Percentiles rank a stretch among this genome's conserved stretches.
Evolutionary conservation across 192 early-diverging fungal genomes (phyloP).

Genomic region (Coemansia sp.): DNA sequence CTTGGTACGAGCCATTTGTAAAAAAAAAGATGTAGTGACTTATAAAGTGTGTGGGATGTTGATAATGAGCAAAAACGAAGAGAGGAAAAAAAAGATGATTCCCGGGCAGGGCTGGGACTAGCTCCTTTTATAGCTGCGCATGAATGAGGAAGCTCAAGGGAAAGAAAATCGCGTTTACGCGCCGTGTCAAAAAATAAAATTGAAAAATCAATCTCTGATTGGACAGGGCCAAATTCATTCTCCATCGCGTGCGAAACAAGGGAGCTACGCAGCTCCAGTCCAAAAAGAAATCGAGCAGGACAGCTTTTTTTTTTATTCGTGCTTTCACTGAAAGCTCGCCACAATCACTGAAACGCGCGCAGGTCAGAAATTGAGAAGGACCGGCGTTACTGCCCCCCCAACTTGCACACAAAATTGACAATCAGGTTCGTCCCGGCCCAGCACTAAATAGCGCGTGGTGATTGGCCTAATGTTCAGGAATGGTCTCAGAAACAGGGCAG

Average conservation of each 20-base stretch:
- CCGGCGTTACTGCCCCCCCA: conserved; percentile 2
- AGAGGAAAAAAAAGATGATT: neutral
- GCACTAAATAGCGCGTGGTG: conserved; percentile 6
- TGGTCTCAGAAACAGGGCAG: neutral
- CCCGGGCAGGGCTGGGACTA: neutral
- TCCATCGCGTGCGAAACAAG: neutral
- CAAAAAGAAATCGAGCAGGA: conserved; percentile 23
- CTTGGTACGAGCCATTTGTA: conserved; percentile 73
- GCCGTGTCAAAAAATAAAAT: neutral
- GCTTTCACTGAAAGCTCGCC: neutral
- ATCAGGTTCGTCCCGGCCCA: neutral
- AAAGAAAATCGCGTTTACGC: neutral
- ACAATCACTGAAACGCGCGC: neutral
- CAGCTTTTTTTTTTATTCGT: conserved; percentile 19
- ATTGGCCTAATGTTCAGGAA: neutral
- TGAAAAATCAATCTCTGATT: conserved; percentile 14
- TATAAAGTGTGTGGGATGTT: conserved; percentile 6
- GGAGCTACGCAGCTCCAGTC: neutral
- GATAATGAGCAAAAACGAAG: neutral
- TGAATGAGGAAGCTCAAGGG: neutral
- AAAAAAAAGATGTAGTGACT: neutral
- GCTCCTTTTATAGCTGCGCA: neutral
- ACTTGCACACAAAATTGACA: neutral
- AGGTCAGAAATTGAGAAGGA: neutral
- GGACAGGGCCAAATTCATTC: conserved; percentile 7